Evolutionary conservation across 2,329 filamentous ascomycete species (phyloP).

Genomic region (Cercospora nicotianae): DNA sequence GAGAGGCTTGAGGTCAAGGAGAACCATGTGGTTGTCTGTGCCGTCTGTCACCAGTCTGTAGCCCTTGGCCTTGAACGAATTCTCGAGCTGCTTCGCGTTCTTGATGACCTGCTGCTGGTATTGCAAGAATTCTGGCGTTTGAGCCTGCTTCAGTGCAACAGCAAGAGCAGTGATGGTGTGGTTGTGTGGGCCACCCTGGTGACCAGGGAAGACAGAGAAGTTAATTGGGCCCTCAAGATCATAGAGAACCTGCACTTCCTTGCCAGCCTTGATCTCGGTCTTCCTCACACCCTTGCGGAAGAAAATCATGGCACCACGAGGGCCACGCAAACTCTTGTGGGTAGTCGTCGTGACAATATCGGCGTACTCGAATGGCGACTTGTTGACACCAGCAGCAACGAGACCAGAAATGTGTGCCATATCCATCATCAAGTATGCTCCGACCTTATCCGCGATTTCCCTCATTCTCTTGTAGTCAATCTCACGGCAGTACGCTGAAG

Average conservation of each 20-base stretch:
- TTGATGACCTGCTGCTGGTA: constrained; percentile 91
- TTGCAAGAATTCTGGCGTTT: constrained; percentile 82
- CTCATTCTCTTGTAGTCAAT: constrained; percentile 98
- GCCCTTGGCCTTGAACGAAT: constrained; percentile 72
- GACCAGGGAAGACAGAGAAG: constrained; percentile 97
- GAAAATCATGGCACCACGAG: constrained; percentile 99
- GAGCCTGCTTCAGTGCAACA: constrained; percentile 92
- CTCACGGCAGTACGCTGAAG: constrained; percentile 95
- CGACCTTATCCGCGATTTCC: constrained; percentile 88
- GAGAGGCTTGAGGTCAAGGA: constrained; percentile 81
- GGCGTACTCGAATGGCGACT: constrained; percentile 86
- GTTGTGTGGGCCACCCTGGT: constrained; percentile 98
- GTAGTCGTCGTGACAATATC: constrained; percentile 98
- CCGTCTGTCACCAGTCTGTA: constrained; percentile 95
- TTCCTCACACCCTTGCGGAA: constrained; percentile 95
- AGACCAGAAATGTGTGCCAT: constrained; percentile 99
- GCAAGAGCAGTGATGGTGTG: constrained; percentile 98
- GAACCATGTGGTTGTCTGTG: constrained; percentile 96
- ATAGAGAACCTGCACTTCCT: constrained; percentile 72
- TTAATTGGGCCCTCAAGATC: constrained; percentile 97
- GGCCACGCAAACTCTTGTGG: constrained; percentile 97
- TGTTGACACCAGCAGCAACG: constrained; percentile 88
- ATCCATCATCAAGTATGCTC: constrained; percentile 84
- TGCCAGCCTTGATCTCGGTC: constrained; percentile 85
- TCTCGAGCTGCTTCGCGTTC: constrained; percentile 90